phyloP scores from a whole-genome alignment of 2,329 filamentous ascomycete genomes.

The Thelonectria olida region DNA sequence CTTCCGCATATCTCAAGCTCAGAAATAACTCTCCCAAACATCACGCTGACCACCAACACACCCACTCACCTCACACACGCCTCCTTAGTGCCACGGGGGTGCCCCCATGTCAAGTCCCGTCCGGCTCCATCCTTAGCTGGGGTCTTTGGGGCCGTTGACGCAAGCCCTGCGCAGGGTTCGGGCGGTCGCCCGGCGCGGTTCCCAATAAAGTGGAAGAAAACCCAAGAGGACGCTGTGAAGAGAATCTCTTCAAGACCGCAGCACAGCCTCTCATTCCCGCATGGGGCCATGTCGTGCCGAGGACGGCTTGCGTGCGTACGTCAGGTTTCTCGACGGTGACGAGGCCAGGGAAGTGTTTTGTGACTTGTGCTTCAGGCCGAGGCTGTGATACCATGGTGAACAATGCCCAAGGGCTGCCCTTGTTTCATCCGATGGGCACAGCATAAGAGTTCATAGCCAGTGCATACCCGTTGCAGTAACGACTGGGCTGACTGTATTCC shows the following conservation, averaged over 20 bases:
- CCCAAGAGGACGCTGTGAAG: neutral
- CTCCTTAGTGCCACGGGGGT: neutral
- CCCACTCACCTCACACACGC: neutral
- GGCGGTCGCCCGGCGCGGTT: conserved; percentile 24
- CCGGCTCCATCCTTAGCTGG: neutral
- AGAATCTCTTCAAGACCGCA: neutral
- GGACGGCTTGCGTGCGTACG: neutral
- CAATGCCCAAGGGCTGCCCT: neutral
- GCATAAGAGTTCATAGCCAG: no score
- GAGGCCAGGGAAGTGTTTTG: neutral
- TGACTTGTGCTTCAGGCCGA: neutral
- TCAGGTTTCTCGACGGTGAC: neutral
- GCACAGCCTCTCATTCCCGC: no score
- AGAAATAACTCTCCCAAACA: no score
- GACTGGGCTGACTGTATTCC: no score
- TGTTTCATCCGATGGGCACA: neutral
- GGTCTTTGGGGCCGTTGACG: conserved; percentile 19
- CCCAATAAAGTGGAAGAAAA: conserved; percentile 1
- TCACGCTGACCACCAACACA: neutral
- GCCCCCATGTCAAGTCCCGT: neutral
- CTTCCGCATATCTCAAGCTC: no score
- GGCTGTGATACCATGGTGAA: neutral
- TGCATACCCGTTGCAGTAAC: no score
- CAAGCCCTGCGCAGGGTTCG: conserved; percentile 26
- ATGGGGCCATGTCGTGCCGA: no score